Conservation (phyloP, 305 asterid species). For the Rubia balearica region DNA sequence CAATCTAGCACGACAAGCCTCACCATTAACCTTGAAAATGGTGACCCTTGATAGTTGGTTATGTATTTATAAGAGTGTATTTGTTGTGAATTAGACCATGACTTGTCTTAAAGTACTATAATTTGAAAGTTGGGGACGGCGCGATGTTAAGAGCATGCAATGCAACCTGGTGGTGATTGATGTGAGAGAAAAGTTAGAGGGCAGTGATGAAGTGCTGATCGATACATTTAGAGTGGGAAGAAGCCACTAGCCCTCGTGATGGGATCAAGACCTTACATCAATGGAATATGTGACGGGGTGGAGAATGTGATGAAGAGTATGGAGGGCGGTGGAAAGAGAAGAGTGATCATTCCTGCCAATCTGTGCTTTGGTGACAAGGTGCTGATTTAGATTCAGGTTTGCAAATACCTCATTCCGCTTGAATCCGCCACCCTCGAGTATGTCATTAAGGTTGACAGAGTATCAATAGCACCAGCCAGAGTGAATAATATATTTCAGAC, state of each 20-base stretch:
- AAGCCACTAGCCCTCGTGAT: conserved; percentile 67
- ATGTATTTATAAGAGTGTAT: no score
- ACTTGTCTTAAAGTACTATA: conserved; percentile 37
- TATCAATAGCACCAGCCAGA: conserved; percentile 59
- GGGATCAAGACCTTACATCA: conserved; percentile 75
- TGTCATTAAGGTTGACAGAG: conserved; percentile 56
- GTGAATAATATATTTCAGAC: neutral
- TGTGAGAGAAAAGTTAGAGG: conserved; percentile 56
- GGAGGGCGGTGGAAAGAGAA: conserved; percentile 72
- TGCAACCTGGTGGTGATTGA: conserved; percentile 71
- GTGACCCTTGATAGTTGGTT: no score
- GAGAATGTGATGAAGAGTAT: conserved; percentile 47
- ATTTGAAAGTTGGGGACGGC: conserved; percentile 64
- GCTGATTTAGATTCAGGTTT: conserved; percentile 66
- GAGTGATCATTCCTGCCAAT: conserved; percentile 53
- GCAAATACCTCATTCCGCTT: conserved; percentile 46
- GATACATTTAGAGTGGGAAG: conserved; percentile 49
- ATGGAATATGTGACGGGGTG: conserved; percentile 77
- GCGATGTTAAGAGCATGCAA: conserved; percentile 51
- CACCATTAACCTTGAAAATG: no score
- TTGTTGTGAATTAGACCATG: no score
- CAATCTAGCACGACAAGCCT: no score
- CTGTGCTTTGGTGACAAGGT: conserved; percentile 72
- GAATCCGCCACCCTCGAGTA: conserved; percentile 54
- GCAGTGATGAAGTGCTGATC: conserved; percentile 46